A percentile compares a stretch with the other conserved stretches of the same genome.
Conservation (phyloP, 2,329 filamentous ascomycete species). For the Didymella segeticola region DNA sequence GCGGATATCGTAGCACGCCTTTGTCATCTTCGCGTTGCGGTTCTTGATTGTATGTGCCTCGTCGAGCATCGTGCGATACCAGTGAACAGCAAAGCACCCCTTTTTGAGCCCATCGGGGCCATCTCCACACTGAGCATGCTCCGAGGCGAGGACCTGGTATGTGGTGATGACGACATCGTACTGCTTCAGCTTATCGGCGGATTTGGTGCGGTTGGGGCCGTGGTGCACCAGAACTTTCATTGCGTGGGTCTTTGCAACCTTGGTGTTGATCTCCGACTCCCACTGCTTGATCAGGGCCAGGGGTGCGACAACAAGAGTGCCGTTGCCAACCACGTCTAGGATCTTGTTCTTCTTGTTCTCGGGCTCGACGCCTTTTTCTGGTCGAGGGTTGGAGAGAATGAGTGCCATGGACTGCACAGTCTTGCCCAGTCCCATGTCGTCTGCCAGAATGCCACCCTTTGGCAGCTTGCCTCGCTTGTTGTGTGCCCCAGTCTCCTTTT, state of each 20-base stretch:
- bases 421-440: slow-evolving; percentile 97
- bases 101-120: slow-evolving; percentile 68
- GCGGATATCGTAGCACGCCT: slow-evolving; percentile 84
- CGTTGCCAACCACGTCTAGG: slow-evolving; percentile 73
- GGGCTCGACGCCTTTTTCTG: slow-evolving; percentile 57
- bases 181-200: slow-evolving; percentile 74
- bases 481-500: slow-evolving; percentile 84
- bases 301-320: slow-evolving; percentile 90
- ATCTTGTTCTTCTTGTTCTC: slow-evolving; percentile 68
- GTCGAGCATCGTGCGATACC: slow-evolving; percentile 95
- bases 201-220: slow-evolving; percentile 83
- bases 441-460: slow-evolving; percentile 92
- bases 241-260: slow-evolving; percentile 71
- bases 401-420: slow-evolving; percentile 92
- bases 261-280: slow-evolving; percentile 90
- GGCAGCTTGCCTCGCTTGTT: slow-evolving; percentile 81
- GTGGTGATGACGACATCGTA: slow-evolving; percentile 98
- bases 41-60: slow-evolving; percentile 99
- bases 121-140: slow-evolving; percentile 75
- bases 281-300: slow-evolving; percentile 95
- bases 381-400: slow-evolving; percentile 80
- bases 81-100: slow-evolving; percentile 89
- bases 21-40: slow-evolving; percentile 91
- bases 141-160: slow-evolving; percentile 92
- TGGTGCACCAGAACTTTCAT: slow-evolving; percentile 90